Conservation (phyloP, 2,329 filamentous ascomycete species). For the Xylariaceae sp. region DNA sequence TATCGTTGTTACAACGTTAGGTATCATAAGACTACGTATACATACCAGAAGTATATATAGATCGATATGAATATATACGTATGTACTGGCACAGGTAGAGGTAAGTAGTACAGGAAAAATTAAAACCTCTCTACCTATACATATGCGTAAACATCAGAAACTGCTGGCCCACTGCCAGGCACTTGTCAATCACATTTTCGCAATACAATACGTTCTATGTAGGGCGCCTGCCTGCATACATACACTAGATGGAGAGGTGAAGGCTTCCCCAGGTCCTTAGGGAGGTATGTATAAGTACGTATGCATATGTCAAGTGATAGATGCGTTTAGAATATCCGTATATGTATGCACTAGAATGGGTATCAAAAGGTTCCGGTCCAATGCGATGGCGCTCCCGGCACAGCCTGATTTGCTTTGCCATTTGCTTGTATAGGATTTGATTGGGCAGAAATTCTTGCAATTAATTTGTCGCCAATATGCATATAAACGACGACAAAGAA, state of each 20-base stretch:
- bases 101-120: too few species aligned
- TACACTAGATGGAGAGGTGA: neutral
- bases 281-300: neutral
- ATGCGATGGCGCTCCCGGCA: constrained; percentile 15
- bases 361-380: constrained; percentile 17
- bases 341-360: constrained; percentile 6
- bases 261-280: neutral
- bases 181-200: neutral
- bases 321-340: neutral
- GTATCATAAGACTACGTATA: too few species aligned
- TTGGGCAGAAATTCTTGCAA: constrained; percentile 21
- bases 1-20: too few species aligned
- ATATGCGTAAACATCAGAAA: too few species aligned
- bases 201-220: neutral
- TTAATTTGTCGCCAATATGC: constrained; percentile 11
- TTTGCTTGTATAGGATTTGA: neutral
- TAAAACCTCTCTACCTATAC: too few species aligned
- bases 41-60: too few species aligned
- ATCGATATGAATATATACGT: too few species aligned
- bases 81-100: too few species aligned
- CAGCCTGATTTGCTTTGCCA: constrained; percentile 10
- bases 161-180: too few species aligned
- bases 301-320: neutral
- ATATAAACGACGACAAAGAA: constrained; percentile 20
- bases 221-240: neutral